A percentile compares a stretch with the other conserved stretches of the same genome.
phyloP scores from a whole-genome alignment of 78 protist genomes.

The Dictyostelium capitatum region DNA sequence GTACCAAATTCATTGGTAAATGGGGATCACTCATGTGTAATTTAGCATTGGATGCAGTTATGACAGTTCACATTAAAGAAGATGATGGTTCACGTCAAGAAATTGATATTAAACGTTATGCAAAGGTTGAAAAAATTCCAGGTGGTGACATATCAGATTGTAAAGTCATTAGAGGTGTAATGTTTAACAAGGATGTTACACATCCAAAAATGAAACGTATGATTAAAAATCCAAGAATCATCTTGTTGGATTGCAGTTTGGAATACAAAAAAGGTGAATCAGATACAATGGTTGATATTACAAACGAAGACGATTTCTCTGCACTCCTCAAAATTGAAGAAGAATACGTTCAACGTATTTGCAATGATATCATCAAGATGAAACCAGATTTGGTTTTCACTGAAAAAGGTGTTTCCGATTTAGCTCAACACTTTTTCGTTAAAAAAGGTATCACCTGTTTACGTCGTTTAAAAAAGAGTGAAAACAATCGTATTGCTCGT shows the following conservation, averaged over 20 bases:
- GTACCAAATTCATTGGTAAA: constrained; percentile 94
- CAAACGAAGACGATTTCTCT: constrained; percentile 93
- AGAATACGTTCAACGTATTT: constrained; percentile 91
- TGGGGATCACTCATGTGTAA: constrained; percentile 92
- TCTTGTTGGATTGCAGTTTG: constrained; percentile 98
- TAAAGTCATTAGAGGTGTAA: constrained; percentile 96
- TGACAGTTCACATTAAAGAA: constrained; percentile 85
- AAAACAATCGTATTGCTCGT: constrained; percentile 99
- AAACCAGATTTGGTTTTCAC: constrained; percentile 99
- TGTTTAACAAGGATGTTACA: constrained; percentile 99
- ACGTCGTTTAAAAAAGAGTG: constrained; percentile 98
- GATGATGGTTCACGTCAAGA: constrained; percentile 84
- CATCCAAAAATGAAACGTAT: constrained; percentile 98
- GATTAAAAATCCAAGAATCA: constrained; percentile 98
- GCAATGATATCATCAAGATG: constrained; percentile 92
- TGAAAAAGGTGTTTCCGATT: constrained; percentile 99
- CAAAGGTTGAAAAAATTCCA: constrained; percentile 98
- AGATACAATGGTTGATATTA: constrained; percentile 95
- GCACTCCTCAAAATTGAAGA: constrained; percentile 95
- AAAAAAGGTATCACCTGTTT: constrained; percentile 96
- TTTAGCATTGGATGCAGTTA: constrained; percentile 99
- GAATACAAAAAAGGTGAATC: constrained; percentile 99
- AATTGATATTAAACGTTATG: constrained; percentile 98
- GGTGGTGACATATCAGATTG: constrained; percentile 98
- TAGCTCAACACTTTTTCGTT: constrained; percentile 96